phyloP scores from a whole-genome alignment of 129 eudicot species.

The Centrapalus pauciflorus region DNA sequence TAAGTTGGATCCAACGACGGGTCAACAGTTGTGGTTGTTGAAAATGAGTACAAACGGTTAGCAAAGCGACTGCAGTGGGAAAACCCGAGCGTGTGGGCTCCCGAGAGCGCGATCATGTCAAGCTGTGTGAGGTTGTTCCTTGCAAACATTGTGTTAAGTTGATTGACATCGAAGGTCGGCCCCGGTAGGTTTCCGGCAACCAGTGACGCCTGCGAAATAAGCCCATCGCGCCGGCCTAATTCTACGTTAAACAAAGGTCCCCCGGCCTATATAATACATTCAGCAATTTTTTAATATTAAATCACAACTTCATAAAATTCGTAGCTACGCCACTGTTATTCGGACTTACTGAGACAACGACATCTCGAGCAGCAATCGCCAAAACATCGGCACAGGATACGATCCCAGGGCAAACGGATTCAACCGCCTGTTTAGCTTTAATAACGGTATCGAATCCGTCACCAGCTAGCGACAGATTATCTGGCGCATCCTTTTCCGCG shows the following conservation, averaged over 20 bases:
- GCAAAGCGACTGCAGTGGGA: constrained; percentile 69
- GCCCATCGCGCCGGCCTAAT: constrained; percentile 78
- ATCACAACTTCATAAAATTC: too few relatives aligned
- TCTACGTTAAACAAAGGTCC: constrained; percentile 64
- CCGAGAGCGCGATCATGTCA: constrained; percentile 84
- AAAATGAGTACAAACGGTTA: constrained; percentile 62
- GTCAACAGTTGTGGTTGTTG: constrained; percentile 43
- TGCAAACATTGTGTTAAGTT: constrained; percentile 58
- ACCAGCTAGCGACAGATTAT: constrained; percentile 71
- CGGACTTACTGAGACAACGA: constrained; percentile 48
- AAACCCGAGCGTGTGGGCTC: constrained; percentile 73
- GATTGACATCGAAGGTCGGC: constrained; percentile 40
- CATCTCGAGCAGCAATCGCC: constrained; percentile 71
- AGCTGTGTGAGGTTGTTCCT: constrained; percentile 41
- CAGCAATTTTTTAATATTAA: too few relatives aligned
- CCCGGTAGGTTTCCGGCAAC: constrained; percentile 70
- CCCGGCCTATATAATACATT: constrained; percentile 60
- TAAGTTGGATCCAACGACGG: constrained; percentile 58
- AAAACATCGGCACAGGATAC: constrained; percentile 89
- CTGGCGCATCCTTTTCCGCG: constrained; percentile 69
- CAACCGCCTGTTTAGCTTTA: constrained; percentile 80
- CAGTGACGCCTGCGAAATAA: constrained; percentile 54
- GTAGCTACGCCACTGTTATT: too few relatives aligned
- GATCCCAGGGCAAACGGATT: constrained; percentile 72
- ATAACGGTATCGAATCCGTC: constrained; percentile 81